Conservation (phyloP, 345 rosid species). For the Nasturtium officinale region DNA sequence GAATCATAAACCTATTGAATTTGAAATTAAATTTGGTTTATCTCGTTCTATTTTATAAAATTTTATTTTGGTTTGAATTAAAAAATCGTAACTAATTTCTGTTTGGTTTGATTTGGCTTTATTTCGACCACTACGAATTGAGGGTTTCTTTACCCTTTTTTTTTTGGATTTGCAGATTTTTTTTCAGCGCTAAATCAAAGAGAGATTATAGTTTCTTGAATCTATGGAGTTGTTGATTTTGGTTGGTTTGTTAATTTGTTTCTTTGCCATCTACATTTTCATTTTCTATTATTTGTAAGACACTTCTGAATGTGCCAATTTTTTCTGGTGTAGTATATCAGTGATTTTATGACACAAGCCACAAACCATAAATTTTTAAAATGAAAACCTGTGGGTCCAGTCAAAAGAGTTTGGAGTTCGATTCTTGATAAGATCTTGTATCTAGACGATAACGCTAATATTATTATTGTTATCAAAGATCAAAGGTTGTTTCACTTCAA, state of each 20-base stretch:
- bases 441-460: not conserved
- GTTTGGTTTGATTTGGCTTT: not conserved
- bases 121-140: not conserved
- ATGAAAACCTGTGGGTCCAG: slow-evolving; percentile 5
- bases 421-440: slow-evolving; percentile 40
- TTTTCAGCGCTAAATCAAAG: no score
- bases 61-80: not conserved
- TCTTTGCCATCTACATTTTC: not conserved
- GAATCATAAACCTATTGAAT: no score
- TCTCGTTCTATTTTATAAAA: not conserved
- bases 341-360: slow-evolving; percentile 31
- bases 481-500: slow-evolving; percentile 11
- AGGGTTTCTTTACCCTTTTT: no score
- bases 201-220: no score
- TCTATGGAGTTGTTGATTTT: not conserved
- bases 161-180: no score
- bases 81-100: not conserved
- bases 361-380: not conserved
- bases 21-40: not conserved
- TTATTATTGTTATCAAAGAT: not conserved
- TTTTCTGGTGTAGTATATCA: not conserved
- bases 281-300: not conserved
- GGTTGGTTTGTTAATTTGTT: not conserved
- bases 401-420: slow-evolving; percentile 11
- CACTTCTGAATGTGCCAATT: not conserved